These are phyloP conservation scores for Corchorus capsularis DNA, from an alignment of 345 rosid genomes.

Conservation along the genomic window DNA sequence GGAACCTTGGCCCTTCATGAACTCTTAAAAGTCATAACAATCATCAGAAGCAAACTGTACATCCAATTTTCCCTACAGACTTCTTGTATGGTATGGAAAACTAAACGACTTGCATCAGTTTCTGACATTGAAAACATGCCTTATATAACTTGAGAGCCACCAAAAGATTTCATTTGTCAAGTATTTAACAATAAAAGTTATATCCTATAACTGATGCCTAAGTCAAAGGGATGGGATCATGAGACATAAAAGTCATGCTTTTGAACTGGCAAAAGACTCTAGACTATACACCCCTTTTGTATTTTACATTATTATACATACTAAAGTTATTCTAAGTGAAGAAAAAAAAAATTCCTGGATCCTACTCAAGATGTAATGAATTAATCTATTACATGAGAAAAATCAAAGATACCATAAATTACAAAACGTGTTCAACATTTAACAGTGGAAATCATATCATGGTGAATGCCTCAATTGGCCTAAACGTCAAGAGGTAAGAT, in stretches of 20 bases:
- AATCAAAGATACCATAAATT: background rate
- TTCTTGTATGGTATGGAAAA: background rate
- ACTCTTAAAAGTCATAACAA: background rate
- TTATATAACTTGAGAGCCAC: background rate
- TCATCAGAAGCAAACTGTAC: background rate
- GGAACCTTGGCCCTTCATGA: background rate
- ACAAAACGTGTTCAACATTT: background rate
- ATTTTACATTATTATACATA: background rate
- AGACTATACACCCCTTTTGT: background rate
- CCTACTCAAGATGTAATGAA: background rate
- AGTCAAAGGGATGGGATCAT: background rate
- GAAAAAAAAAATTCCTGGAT: background rate
- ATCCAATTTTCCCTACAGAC: background rate
- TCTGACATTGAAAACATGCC: background rate
- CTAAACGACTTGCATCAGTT: background rate
- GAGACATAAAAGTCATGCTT: background rate
- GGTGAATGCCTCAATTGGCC: background rate
- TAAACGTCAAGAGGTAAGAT: slow-evolving; percentile 11
- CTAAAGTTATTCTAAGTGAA: background rate
- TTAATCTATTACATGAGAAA: background rate
- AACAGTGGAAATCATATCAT: background rate
- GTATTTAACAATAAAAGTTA: background rate
- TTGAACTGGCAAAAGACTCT: background rate
- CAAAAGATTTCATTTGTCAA: background rate
- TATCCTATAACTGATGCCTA: background rate